Evolutionary conservation across 1,139 yeast genomes (phyloP).

Genomic region (Candida tropicalis): DNA sequence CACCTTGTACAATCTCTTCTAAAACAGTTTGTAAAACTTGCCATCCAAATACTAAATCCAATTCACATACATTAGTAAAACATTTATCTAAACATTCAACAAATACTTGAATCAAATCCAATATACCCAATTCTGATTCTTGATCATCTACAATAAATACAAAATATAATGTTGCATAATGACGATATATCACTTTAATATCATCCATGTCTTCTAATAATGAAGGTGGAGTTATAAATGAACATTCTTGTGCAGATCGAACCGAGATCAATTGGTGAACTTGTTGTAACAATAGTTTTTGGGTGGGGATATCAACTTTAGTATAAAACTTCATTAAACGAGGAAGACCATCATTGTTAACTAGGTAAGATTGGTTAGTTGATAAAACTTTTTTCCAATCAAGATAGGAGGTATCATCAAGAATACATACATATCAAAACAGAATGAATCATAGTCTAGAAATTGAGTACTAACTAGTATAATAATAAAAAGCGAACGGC

Average conservation of each 20-base stretch:
- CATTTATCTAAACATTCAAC: conserved; percentile 94
- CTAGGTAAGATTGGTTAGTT: conserved; percentile 28
- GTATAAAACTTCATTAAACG: conserved; percentile 90
- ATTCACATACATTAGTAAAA: conserved; percentile 91
- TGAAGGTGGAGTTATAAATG: conserved; percentile 81
- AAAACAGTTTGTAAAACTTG: conserved; percentile 90
- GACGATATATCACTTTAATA: conserved; percentile 88
- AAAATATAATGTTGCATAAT: conserved; percentile 92
- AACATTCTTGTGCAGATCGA: conserved; percentile 73
- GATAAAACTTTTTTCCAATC: background rate
- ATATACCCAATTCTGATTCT: conserved; percentile 90
- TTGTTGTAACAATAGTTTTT: conserved; percentile 70
- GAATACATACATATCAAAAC: conserved; percentile 76
- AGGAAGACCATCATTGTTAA: conserved; percentile 92
- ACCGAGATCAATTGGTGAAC: conserved; percentile 70
- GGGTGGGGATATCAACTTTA: conserved; percentile 80
- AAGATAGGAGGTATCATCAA: no score
- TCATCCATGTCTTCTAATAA: conserved; percentile 72
- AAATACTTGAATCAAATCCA: conserved; percentile 94
- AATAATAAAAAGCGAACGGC: no score
- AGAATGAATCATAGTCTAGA: conserved; percentile 73
- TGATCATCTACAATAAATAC: conserved; percentile 95
- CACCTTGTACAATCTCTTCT: conserved; percentile 94
- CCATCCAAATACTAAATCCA: conserved; percentile 97
- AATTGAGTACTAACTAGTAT: no score